These are phyloP conservation scores for Ophiostoma populinum DNA, from an alignment of 2,329 filamentous ascomycete genomes.

Conservation along the genomic window DNA sequence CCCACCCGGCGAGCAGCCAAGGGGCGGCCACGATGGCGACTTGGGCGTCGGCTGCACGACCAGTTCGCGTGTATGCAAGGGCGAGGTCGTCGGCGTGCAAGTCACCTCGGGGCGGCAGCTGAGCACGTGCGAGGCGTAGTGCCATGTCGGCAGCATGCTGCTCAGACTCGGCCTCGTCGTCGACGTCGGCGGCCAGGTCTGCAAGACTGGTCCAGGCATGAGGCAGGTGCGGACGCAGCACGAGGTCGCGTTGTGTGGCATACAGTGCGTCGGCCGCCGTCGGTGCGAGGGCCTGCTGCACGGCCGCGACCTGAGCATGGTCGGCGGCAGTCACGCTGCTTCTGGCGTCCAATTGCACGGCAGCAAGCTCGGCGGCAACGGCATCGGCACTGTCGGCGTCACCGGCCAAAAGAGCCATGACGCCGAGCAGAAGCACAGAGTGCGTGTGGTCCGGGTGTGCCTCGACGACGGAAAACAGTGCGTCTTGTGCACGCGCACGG, in stretches of 20 bases:
- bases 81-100: conserved; percentile 55
- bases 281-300: conserved; percentile 54
- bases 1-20: conserved; percentile 55
- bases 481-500: conserved; percentile 56
- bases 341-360: conserved; percentile 40
- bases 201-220: conserved; percentile 69
- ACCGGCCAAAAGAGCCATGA: conserved; percentile 65
- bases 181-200: conserved; percentile 19
- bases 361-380: conserved; percentile 59
- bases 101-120: conserved; percentile 53
- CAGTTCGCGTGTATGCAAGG: conserved; percentile 56
- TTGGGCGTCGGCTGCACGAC: conserved; percentile 56
- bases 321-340: conserved; percentile 37
- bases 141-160: conserved; percentile 50
- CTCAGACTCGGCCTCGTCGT: conserved; percentile 20
- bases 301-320: conserved; percentile 51
- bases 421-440: conserved; percentile 64
- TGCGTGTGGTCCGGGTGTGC: conserved; percentile 57
- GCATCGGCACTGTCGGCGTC: conserved; percentile 68
- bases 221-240: conserved; percentile 64
- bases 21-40: conserved; percentile 64
- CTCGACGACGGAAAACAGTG: conserved; percentile 68
- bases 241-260: conserved; percentile 60
- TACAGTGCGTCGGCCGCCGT: too few relatives aligned
- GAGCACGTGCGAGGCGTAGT: conserved; percentile 56